These are phyloP conservation scores for Citrus trifoliata DNA, from an alignment of 345 rosid species.

Conservation along the genomic window DNA sequence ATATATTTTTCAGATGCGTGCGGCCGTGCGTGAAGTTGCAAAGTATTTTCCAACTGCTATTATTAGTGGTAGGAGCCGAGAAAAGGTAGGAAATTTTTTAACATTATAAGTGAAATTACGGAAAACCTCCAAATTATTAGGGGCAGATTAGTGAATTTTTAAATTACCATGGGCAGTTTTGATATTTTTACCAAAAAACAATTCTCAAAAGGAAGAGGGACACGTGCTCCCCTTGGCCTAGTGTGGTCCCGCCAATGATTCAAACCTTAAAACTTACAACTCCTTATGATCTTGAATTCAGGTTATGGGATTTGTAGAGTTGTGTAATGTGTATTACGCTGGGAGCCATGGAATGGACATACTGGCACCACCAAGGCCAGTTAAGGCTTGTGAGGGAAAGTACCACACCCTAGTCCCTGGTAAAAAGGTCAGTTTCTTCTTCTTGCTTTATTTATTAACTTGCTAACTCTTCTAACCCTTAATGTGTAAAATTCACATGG, in stretches of 20 bases:
- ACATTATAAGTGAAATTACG: too few species aligned
- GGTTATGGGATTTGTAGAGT: constrained; percentile 39
- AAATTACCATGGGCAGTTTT: too few species aligned
- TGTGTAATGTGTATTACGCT: constrained; percentile 38
- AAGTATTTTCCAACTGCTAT: constrained; percentile 60
- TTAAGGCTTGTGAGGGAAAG: constrained; percentile 10
- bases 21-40: constrained; percentile 54
- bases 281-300: neutral
- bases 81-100: constrained; percentile 33
- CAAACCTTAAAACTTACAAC: neutral
- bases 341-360: constrained; percentile 56
- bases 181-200: too few species aligned
- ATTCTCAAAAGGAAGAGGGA: too few species aligned
- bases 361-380: constrained; percentile 22
- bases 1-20: constrained; percentile 48
- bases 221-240: too few species aligned
- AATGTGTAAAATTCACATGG: neutral
- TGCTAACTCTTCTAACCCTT: neutral
- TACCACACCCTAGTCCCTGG: neutral
- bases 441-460: neutral
- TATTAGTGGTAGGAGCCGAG: constrained; percentile 61
- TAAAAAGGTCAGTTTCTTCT: constrained; percentile 18
- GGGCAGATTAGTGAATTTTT: too few species aligned
- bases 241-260: too few species aligned
- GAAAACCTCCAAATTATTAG: too few species aligned